A percentile compares a stretch with the other conserved stretches of the same genome.
Conservation (phyloP, 768 basidiomycete genomes). For the Tricholoma bakamatsutake region DNA sequence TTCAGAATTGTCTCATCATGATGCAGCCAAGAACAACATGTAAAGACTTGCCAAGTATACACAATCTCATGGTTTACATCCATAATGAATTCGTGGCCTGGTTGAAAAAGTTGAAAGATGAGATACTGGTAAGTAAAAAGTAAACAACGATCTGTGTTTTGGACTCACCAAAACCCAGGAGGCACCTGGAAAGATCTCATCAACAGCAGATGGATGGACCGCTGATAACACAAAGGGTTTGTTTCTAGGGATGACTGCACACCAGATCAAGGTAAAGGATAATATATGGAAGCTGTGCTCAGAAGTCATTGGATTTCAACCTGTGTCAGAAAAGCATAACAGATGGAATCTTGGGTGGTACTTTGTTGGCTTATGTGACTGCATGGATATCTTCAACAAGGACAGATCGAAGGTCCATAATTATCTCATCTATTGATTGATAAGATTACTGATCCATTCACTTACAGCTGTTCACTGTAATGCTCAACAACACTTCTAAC, state of each 20-base stretch:
- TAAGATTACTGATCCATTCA: background rate
- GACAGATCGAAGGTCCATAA: conserved; percentile 18
- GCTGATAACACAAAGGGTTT: conserved; percentile 11
- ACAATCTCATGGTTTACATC: conserved; percentile 12
- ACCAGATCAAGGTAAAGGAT: conserved; percentile 18
- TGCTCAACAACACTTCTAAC: background rate
- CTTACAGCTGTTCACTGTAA: background rate
- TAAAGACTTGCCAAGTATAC: conserved; percentile 4
- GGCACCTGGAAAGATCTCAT: conserved; percentile 17
- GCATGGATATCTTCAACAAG: conserved; percentile 16
- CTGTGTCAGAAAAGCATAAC: background rate
- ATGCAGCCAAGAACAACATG: conserved; percentile 7
- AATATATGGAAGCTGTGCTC: conserved; percentile 16
- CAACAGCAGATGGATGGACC: conserved; percentile 16
- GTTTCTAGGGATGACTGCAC: conserved; percentile 16
- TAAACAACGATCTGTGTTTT: no score
- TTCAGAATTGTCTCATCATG: conserved; percentile 6
- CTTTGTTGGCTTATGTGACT: conserved; percentile 17
- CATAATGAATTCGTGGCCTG: conserved; percentile 13
- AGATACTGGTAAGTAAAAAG: conserved; percentile 13
- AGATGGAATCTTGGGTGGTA: conserved; percentile 13
- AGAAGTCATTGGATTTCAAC: conserved; percentile 18
- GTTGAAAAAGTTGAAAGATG: background rate
- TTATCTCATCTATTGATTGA: background rate
- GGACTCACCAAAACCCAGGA: conserved; percentile 10